Evolutionary conservation across 1,284 basidiomycete genomes (phyloP), one percentile per base, ranked within the genome.

Genomic region (Calocybe gambosa): DNA sequence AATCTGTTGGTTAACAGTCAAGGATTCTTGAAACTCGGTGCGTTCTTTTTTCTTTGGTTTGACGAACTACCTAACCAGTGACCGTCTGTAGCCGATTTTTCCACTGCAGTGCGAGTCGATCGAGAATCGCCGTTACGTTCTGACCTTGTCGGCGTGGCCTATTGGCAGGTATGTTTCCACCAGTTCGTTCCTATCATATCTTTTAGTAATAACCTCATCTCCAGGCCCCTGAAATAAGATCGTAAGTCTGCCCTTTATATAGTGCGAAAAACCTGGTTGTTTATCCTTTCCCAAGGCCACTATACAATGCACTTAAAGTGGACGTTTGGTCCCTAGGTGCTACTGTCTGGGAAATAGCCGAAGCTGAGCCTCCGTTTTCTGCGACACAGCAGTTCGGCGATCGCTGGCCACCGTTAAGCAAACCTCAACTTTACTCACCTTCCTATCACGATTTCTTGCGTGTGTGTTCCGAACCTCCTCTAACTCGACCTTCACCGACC

Each of bases 281-380:
- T 26, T 9, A 35, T 31, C 18, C 12, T 28, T 15, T 37, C 10
- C 28, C 35, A 15, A 84, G 81, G 43, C 80, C 82, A 8, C 66
- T 77, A 0, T 89, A 89, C 55, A 73, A 89, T 54, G 76, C 80
- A 1, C 71, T 87, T 40, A 83, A 84, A 60, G 78, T 87, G 40
- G 87, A 89, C 51, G 72, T 85, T 1, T 89, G 86, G 85, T 88
- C 86, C 0, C 67, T 88, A 12, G 87, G 87, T 1, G 87, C 87
- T 1, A 90, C 87, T 0, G 71, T 85, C 0, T 89, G 87, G 87
- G 87, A 90, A 60, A 74, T 86, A 62, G 82, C 83, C 0, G 74
- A 89, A 58, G 75, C 78, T 13, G 69, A 77, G 45, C 87, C 87
- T 6, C 87, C 87, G 0, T 90, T 89, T 58, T 70, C 75, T 3